Conservation (phyloP, 1,284 basidiomycete genomes). For the Sporisorium scitamineum region DNA sequence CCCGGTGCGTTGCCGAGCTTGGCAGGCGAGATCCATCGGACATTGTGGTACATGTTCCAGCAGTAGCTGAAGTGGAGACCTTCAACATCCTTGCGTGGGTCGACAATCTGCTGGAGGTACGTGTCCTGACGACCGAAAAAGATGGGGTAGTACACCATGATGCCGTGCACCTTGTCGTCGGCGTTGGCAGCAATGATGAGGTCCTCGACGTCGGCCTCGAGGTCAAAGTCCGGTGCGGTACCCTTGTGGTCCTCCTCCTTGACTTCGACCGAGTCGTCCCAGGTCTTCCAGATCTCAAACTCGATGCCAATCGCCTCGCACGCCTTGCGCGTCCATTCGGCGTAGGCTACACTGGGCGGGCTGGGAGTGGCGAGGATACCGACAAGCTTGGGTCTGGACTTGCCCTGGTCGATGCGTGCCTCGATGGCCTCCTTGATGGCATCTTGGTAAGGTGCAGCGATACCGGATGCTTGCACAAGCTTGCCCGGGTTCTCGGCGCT, state of each 20-base stretch:
- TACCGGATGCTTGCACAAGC: conserved; percentile 61
- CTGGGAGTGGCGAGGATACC: conserved; percentile 91
- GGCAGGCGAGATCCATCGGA: conserved; percentile 65
- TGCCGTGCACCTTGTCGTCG: conserved; percentile 86
- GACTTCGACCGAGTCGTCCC: conserved; percentile 61
- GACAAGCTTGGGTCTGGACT: conserved; percentile 79
- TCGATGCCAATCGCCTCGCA: conserved; percentile 89
- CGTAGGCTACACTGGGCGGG: conserved; percentile 88
- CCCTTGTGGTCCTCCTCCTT: conserved; percentile 77
- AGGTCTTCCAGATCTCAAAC: conserved; percentile 75
- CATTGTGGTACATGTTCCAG: conserved; percentile 70
- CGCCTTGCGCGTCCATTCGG: conserved; percentile 91
- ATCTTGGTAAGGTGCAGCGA: conserved; percentile 64
- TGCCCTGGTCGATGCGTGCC: conserved; percentile 47
- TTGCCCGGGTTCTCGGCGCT: conserved; percentile 62
- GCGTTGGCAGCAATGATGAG: conserved; percentile 76
- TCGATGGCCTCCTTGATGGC: conserved; percentile 57
- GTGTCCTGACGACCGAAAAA: conserved; percentile 79
- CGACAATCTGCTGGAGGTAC: conserved; percentile 93
- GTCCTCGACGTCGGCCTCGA: conserved; percentile 74
- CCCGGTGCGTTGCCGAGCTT: conserved; percentile 67
- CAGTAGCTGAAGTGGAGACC: conserved; percentile 81
- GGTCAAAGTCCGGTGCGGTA: conserved; percentile 77
- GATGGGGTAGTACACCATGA: conserved; percentile 80
- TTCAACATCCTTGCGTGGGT: conserved; percentile 96